Evolutionary conservation across 495 filamentous ascomycete genomes (phyloP).

Genomic region (Lepidopterella palustris): DNA sequence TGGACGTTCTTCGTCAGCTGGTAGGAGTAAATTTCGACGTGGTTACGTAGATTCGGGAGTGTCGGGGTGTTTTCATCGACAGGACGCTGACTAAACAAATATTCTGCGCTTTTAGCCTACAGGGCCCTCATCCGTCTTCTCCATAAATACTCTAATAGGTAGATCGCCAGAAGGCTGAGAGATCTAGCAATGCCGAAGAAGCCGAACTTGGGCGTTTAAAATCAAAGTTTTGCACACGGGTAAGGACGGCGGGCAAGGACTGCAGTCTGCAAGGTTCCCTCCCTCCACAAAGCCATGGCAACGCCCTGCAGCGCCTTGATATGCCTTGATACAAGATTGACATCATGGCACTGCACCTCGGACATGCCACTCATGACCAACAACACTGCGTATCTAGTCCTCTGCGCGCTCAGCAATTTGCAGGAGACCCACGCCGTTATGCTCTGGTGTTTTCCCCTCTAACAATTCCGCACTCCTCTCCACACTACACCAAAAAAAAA

Average conservation of each 20-base stretch:
- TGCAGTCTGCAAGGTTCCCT: not conserved
- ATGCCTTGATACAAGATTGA: not conserved
- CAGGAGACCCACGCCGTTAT: too few relatives aligned
- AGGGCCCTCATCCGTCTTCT: too few relatives aligned
- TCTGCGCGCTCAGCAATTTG: too few relatives aligned
- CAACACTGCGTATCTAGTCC: not conserved
- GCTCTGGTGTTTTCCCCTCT: too few relatives aligned
- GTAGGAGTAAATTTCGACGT: not conserved
- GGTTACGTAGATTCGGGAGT: not conserved
- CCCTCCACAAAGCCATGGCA: not conserved
- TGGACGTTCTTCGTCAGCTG: constrained; percentile 8
- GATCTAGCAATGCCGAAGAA: not conserved
- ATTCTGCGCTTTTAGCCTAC: too few relatives aligned
- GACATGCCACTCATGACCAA: not conserved
- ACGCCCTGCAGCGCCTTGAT: not conserved
- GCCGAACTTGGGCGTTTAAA: not conserved
- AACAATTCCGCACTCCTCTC: not conserved
- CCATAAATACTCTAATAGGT: too few relatives aligned
- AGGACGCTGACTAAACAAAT: not conserved
- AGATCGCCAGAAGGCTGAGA: too few relatives aligned
- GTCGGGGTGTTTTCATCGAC: too few relatives aligned
- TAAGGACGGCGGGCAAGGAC: too few relatives aligned
- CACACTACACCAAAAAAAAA: not conserved
- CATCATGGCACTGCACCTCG: too few relatives aligned
- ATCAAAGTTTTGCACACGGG: too few relatives aligned